Percentiles rank a stretch among this genome's conserved stretches.
Evolutionary conservation across 2,329 filamentous ascomycete species (phyloP).

Genomic region (Coniochaeta ligniaria): DNA sequence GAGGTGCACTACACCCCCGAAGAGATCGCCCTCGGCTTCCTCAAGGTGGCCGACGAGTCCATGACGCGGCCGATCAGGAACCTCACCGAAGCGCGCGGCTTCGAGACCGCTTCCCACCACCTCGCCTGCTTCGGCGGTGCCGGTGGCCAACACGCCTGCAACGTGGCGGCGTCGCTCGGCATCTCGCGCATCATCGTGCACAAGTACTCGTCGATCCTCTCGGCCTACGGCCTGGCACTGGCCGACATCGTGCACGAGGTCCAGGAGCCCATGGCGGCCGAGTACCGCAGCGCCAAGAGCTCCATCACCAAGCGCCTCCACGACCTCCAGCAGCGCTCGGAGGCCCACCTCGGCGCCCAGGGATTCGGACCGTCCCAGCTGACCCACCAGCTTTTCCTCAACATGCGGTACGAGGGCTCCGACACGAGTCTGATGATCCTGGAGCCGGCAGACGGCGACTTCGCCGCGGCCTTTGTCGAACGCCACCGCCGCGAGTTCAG

Average conservation of each 20-base stretch:
- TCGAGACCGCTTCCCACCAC: slow-evolving; percentile 12
- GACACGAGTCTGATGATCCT: slow-evolving; percentile 31
- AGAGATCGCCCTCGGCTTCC: slow-evolving; percentile 56
- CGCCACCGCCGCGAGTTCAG: slow-evolving; percentile 68
- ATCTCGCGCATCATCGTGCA: slow-evolving; percentile 27
- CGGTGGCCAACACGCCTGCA: slow-evolving; percentile 28
- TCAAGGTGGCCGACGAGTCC: slow-evolving; percentile 66
- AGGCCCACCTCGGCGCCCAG: slow-evolving; percentile 10
- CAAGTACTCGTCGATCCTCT: slow-evolving; percentile 17
- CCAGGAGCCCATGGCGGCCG: slow-evolving; percentile 19
- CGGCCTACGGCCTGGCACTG: slow-evolving; percentile 31
- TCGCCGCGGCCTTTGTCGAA: slow-evolving; percentile 58
- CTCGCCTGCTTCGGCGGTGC: slow-evolving; percentile 4
- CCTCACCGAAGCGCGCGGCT: slow-evolving; percentile 39
- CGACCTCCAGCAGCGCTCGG: slow-evolving; percentile 6
- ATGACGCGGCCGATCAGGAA: slow-evolving; percentile 68
- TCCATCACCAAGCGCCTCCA: slow-evolving; percentile 7
- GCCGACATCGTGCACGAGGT: slow-evolving; percentile 26
- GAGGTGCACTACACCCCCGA: not conserved
- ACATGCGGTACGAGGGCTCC: slow-evolving; percentile 34
- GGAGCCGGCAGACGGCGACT: slow-evolving; percentile 47
- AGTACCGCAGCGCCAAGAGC: slow-evolving; percentile 3
- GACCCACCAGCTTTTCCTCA: slow-evolving; percentile 28
- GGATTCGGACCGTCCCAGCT: slow-evolving; percentile 21
- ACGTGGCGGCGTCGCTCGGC: slow-evolving; percentile 24